These are phyloP conservation scores for Arctium lappa DNA, from an alignment of 129 eudicot species.

Conservation along the genomic window DNA sequence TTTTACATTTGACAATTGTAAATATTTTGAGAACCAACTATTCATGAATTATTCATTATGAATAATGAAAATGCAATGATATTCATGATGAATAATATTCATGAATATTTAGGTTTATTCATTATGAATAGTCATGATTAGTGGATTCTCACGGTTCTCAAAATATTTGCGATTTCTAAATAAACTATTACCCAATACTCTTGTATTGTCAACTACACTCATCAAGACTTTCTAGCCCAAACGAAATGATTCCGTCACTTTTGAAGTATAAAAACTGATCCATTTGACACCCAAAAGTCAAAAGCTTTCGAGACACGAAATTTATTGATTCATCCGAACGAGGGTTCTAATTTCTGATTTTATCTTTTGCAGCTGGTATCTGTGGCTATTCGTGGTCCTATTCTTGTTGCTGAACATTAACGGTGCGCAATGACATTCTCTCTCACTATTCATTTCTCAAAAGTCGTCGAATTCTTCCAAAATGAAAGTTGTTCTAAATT, in stretches of 20 bases:
- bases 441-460: neutral
- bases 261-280: neutral
- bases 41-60: neutral
- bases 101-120: neutral
- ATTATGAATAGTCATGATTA: neutral
- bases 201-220: too few relatives aligned
- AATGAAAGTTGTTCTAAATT: neutral
- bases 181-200: too few relatives aligned
- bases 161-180: too few relatives aligned
- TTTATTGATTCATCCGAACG: neutral
- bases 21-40: neutral
- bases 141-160: neutral
- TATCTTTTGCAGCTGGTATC: conserved; percentile 68
- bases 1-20: neutral
- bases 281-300: neutral
- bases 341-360: neutral
- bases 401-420: conserved; percentile 70
- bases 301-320: neutral
- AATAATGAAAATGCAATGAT: neutral
- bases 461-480: neutral
- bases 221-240: too few relatives aligned
- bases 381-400: conserved; percentile 66
- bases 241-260: neutral
- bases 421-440: conserved; percentile 39
- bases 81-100: neutral